Conservation (phyloP, 1,284 basidiomycete species). For the Cutaneotrichosporon cutaneum region DNA sequence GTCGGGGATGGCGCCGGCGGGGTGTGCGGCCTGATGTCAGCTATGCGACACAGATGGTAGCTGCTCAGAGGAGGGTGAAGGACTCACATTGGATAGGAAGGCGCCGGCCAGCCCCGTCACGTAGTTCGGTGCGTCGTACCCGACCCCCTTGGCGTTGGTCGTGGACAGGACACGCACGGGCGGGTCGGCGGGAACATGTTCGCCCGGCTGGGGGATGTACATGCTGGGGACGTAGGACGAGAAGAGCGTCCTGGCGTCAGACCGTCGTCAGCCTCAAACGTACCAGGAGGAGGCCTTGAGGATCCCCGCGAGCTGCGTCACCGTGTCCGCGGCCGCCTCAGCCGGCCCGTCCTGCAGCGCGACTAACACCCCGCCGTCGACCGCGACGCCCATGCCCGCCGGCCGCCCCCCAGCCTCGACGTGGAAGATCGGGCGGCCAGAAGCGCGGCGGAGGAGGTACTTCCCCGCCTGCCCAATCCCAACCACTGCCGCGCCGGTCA, state of each 20-base stretch:
- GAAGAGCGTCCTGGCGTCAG: slow-evolving; percentile 36
- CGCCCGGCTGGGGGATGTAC: slow-evolving; percentile 37
- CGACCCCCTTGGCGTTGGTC: not conserved
- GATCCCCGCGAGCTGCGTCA: not conserved
- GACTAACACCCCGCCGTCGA: slow-evolving; percentile 23
- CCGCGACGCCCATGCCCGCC: slow-evolving; percentile 21
- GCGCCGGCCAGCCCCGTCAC: slow-evolving; percentile 41
- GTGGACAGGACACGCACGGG: slow-evolving; percentile 35
- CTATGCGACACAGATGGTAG: not conserved
- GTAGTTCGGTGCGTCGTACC: slow-evolving; percentile 44
- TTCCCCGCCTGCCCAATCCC: slow-evolving; percentile 41
- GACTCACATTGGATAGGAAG: slow-evolving; percentile 32
- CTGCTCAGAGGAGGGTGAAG: no score
- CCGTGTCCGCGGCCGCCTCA: slow-evolving; percentile 12
- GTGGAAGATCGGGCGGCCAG: slow-evolving; percentile 14
- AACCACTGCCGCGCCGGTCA: slow-evolving; percentile 22
- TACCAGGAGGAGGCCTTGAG: slow-evolving; percentile 18
- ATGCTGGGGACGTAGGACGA: slow-evolving; percentile 45
- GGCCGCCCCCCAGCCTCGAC: slow-evolving; percentile 19
- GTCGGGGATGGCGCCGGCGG: slow-evolving; percentile 21
- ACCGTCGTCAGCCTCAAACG: not conserved
- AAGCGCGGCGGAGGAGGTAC: slow-evolving; percentile 29
- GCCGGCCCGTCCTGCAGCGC: slow-evolving; percentile 20
- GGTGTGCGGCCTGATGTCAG: slow-evolving; percentile 34
- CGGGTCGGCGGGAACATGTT: slow-evolving; percentile 16